Percentiles rank a stretch among this genome's conserved stretches.
Evolutionary conservation across 805 yeast genomes (phyloP).

Genomic region (Monosporozyma servazzii): DNA sequence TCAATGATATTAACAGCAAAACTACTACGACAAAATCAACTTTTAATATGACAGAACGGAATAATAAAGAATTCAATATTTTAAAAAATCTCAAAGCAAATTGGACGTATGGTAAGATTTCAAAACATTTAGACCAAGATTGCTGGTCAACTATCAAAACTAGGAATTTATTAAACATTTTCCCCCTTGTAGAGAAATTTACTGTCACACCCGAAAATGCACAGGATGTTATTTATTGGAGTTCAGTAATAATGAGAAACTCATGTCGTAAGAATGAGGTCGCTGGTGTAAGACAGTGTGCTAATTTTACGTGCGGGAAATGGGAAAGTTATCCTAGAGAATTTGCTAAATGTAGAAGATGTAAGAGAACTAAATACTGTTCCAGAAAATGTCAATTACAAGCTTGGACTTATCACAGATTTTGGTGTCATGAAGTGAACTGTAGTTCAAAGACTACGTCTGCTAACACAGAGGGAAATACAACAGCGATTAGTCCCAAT

Average conservation of each 20-base stretch:
- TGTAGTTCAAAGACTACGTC: conserved; percentile 18
- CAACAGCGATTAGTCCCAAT: conserved; percentile 1
- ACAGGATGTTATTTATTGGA: conserved; percentile 87
- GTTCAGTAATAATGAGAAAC: conserved; percentile 94
- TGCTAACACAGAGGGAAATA: neutral
- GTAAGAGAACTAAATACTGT: conserved; percentile 92
- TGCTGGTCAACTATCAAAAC: conserved; percentile 32
- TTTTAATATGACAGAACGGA: neutral
- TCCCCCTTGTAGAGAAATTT: conserved; percentile 87
- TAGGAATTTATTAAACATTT: conserved; percentile 52
- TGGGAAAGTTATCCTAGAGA: conserved; percentile 91
- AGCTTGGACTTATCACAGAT: conserved; percentile 89
- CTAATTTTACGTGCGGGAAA: conserved; percentile 82
- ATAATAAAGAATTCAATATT: conserved; percentile 9
- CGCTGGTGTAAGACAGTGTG: conserved; percentile 88
- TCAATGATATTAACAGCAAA: neutral
- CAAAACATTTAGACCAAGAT: conserved; percentile 16
- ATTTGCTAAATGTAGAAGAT: conserved; percentile 89
- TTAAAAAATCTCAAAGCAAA: conserved; percentile 21
- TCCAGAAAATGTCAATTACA: conserved; percentile 82
- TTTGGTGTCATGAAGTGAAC: conserved; percentile 70
- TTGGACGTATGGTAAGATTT: conserved; percentile 40
- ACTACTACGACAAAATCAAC: neutral
- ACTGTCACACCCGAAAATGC: conserved; percentile 58
- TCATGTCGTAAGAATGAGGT: conserved; percentile 86